phyloP scores from a whole-genome alignment of 2,329 filamentous ascomycete genomes.

The Graphilbum sp. region DNA sequence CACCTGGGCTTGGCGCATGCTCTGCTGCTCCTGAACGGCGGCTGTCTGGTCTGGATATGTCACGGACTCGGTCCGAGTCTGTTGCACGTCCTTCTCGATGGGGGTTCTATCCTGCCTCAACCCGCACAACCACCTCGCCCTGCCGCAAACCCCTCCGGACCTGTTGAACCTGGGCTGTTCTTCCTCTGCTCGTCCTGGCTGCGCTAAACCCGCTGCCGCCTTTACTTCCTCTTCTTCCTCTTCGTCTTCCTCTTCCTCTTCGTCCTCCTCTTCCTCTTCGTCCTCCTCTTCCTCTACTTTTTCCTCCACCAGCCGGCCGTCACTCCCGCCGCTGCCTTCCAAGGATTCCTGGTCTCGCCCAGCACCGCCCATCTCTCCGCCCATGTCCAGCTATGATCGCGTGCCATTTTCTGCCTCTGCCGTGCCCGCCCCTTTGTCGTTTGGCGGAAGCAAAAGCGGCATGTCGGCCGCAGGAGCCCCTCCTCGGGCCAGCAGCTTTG shows the following conservation, averaged over 20 bases:
- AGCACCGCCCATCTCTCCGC: conserved; percentile 29
- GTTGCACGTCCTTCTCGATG: conserved; percentile 28
- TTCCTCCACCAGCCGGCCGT: conserved; percentile 12
- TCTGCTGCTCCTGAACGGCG: not conserved
- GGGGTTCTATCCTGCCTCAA: conserved; percentile 35
- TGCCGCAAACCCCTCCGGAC: conserved; percentile 38
- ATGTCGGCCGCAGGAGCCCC: not conserved
- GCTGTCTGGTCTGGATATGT: conserved; percentile 3
- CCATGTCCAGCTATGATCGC: conserved; percentile 41
- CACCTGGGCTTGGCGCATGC: too few species aligned
- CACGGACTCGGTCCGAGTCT: conserved; percentile 3
- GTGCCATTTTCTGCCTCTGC: conserved; percentile 16
- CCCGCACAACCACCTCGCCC: conserved; percentile 30
- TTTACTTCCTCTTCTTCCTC: not conserved
- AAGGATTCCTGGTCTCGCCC: conserved; percentile 28
- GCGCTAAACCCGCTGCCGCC: not conserved
- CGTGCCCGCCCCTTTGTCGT: not conserved
- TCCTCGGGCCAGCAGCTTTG: not conserved
- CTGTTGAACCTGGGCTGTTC: conserved; percentile 31
- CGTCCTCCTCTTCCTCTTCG: conserved; percentile 15
- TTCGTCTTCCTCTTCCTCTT: not conserved
- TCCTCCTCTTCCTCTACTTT: conserved; percentile 10
- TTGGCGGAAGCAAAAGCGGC: conserved; percentile 6
- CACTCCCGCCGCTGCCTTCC: not conserved
- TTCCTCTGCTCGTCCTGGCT: too few species aligned